Conservation (phyloP, 768 basidiomycete genomes). For the Candolleomyces eurysporus region DNA sequence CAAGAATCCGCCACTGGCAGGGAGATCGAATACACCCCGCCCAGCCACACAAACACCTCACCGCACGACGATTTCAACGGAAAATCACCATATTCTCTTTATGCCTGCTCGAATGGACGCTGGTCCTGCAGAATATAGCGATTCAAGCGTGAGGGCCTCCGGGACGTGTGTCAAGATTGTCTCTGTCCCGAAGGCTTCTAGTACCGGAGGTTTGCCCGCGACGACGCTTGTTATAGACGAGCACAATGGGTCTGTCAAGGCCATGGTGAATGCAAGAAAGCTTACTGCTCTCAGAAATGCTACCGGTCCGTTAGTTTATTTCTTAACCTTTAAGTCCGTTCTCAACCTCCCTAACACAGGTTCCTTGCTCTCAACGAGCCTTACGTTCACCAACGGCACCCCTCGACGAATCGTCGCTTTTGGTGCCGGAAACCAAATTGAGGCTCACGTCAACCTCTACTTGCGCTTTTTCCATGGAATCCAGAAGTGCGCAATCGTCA, state of each 20-base stretch:
- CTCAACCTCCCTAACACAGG: constrained; percentile 35
- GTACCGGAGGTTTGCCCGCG: constrained; percentile 63
- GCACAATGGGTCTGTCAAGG: constrained; percentile 61
- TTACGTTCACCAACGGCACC: constrained; percentile 41
- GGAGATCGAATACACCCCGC: no score
- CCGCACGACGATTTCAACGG: constrained; percentile 52
- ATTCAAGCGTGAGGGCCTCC: constrained; percentile 8
- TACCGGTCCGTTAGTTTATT: constrained; percentile 51
- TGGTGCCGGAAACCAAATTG: constrained; percentile 72
- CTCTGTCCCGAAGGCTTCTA: constrained; percentile 55
- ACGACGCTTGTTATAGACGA: constrained; percentile 79
- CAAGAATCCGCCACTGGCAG: constrained; percentile 9
- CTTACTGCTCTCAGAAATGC: constrained; percentile 84
- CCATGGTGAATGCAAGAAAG: constrained; percentile 72
- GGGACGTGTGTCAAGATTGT: constrained; percentile 82
- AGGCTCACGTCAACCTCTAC: constrained; percentile 62
- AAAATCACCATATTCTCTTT: constrained; percentile 63
- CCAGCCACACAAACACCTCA: constrained; percentile 46
- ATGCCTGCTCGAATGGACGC: constrained; percentile 66
- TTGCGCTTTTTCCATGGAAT: constrained; percentile 57
- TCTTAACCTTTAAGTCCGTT: not conserved
- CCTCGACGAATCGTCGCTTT: constrained; percentile 55
- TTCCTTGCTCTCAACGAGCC: constrained; percentile 61
- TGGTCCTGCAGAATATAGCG: not conserved
- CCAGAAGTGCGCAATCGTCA: constrained; percentile 54